These are phyloP conservation scores for Camellia oleifera DNA, from an alignment of 179 eudicot species.

Conservation along the genomic window DNA sequence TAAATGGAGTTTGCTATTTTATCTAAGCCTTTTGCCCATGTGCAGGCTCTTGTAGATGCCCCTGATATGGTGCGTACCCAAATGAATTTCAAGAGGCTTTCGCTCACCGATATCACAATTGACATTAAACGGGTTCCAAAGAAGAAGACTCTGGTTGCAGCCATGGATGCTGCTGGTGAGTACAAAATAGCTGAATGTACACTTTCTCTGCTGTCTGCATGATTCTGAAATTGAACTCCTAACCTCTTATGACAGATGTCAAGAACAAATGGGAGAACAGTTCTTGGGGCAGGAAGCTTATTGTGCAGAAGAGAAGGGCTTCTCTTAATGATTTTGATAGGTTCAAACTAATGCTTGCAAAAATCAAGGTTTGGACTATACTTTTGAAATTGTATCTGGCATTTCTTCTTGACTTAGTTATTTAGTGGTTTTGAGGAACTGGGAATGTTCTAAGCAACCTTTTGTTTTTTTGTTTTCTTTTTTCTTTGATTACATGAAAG, in stretches of 20 bases:
- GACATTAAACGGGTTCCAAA: conserved; percentile 51
- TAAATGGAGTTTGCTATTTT: background rate
- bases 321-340: conserved; percentile 52
- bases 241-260: conserved; percentile 32
- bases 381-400: background rate
- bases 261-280: conserved; percentile 61
- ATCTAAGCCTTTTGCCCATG: background rate
- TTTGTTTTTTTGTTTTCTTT: background rate
- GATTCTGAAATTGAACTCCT: background rate
- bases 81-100: conserved; percentile 52
- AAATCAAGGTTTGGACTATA: conserved; percentile 40
- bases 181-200: background rate
- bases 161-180: conserved; percentile 61
- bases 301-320: conserved; percentile 54
- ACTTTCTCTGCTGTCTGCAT: background rate
- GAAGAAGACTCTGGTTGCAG: conserved; percentile 47
- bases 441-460: background rate
- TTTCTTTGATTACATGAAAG: background rate
- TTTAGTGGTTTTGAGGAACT: background rate
- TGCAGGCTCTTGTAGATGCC: conserved; percentile 46
- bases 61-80: conserved; percentile 49
- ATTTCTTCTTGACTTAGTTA: background rate
- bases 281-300: conserved; percentile 59
- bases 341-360: conserved; percentile 59
- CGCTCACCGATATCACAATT: conserved; percentile 43